Conservation (phyloP, 768 basidiomycete genomes). For the Podaxis pistillaris region DNA sequence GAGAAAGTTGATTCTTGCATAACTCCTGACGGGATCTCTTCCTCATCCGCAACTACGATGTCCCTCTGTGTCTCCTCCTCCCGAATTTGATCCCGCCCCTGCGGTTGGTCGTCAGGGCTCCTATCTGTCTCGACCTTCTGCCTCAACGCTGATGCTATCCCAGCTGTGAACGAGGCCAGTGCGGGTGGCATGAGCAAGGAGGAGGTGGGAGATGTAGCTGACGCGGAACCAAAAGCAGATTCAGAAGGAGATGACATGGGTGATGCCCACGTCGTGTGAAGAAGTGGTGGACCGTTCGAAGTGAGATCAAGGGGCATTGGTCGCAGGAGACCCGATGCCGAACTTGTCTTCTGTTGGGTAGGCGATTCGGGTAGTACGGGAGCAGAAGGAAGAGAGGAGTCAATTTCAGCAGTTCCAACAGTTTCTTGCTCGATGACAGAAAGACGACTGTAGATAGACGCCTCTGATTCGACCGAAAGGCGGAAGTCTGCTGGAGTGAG, state of each 20-base stretch:
- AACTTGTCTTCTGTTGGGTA: not conserved
- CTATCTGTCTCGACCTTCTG: constrained; percentile 33
- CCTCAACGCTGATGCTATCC: constrained; percentile 36
- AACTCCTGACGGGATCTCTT: constrained; percentile 32
- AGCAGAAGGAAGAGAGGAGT: not conserved
- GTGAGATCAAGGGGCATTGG: constrained; percentile 32
- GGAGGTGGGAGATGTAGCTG: constrained; percentile 18
- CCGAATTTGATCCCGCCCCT: not conserved
- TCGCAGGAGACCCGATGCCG: constrained; percentile 12
- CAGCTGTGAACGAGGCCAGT: constrained; percentile 17
- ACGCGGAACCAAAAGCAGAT: constrained; percentile 17
- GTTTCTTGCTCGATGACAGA: constrained; percentile 19
- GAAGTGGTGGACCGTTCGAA: constrained; percentile 28
- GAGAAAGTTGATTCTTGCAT: constrained; percentile 10
- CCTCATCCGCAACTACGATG: constrained; percentile 48
- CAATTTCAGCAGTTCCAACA: not conserved
- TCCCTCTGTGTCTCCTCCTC: constrained; percentile 20
- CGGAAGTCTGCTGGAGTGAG: constrained; percentile 9
- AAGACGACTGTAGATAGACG: constrained; percentile 32
- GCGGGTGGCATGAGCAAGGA: constrained; percentile 15
- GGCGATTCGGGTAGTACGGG: not conserved
- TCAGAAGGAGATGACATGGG: constrained; percentile 28
- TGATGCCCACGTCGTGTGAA: constrained; percentile 40
- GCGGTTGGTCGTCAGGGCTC: not conserved
- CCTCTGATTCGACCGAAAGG: constrained; percentile 28